These are phyloP conservation scores for Wickerhamomyces canadensis DNA, from an alignment of 805 yeast genomes.

Conservation along the genomic window DNA sequence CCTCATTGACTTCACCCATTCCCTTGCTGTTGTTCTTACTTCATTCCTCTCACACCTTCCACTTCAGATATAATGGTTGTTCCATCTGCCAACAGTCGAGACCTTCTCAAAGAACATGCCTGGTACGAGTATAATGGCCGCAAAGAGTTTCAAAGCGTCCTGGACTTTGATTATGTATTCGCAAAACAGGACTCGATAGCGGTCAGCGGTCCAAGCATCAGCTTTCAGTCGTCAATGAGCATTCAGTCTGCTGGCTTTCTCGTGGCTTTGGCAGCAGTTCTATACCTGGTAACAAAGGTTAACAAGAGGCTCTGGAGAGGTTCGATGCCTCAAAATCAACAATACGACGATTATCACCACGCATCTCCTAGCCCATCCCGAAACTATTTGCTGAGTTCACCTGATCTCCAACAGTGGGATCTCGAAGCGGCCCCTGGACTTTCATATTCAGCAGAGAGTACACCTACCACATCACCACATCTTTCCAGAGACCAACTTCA, in stretches of 20 bases:
- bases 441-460: slow-evolving; percentile 2
- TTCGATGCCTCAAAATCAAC: too few relatives aligned
- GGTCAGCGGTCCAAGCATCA: too few relatives aligned
- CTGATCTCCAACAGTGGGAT: too few relatives aligned
- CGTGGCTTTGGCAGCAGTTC: too few relatives aligned
- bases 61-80: slow-evolving; percentile 16
- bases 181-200: slow-evolving; percentile 4
- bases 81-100: slow-evolving; percentile 20
- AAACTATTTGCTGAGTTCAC: too few relatives aligned
- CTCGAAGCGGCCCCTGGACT: slow-evolving; percentile 4
- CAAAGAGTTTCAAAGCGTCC: slow-evolving; percentile 9
- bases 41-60: not conserved
- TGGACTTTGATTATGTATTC: slow-evolving; percentile 15
- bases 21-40: not conserved
- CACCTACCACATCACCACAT: slow-evolving; percentile 4
- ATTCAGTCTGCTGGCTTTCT: too few relatives aligned
- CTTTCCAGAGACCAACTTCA: not conserved
- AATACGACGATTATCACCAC: too few relatives aligned
- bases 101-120: slow-evolving; percentile 24
- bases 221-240: too few relatives aligned
- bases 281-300: too few relatives aligned
- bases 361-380: too few relatives aligned
- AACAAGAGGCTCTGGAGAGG: too few relatives aligned
- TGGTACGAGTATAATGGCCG: slow-evolving; percentile 20
- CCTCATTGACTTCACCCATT: too few relatives aligned